Evolutionary conservation across 2,329 filamentous ascomycete genomes (phyloP), one percentile per base, ranked within the genome.

Genomic region (Aureobasidium sp.): DNA sequence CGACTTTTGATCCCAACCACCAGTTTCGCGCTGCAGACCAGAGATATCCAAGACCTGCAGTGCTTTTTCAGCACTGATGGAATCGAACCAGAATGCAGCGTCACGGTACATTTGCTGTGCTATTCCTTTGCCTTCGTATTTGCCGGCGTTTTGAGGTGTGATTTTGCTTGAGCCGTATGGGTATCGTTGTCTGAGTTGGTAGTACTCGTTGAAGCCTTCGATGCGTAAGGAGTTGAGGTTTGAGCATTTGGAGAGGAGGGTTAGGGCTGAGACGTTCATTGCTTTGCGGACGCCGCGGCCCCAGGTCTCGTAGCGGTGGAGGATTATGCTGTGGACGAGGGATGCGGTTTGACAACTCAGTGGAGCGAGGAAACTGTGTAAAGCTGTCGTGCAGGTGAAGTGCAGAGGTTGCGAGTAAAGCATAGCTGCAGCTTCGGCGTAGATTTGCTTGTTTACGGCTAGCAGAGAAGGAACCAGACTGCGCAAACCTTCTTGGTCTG

Each of bases 381-480:
- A 21, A 10, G 57, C 57, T 3, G 47, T 27, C 13, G 37, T 49
- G 27, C 36, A 29, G 25, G 5, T 16, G n/a, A 60, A 60, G n/a
- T 60, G 57, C 8, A 60, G 37, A 21, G 57, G 57, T 30, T 60
- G 57, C 10, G 47, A 30, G n/a, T 60, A 60, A 3, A 60, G 47
- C 4, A 60, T 51, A 4, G 25, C 13, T 30, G 37, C 36, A 7
- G 57, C 47, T 47, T 60, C 57, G 16, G 37, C 32, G n/a, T 60
- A 51, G n/a, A 60, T 51, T n/a, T 60, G 57, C 27, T 50, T 49
- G 29, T 16, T 60, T 25, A 32, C 47, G 10, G 47, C 44, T 1
- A 60, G 44, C 5, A 60, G 29, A 3, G 47, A 27, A 11, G 44
- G 45, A 2, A 25, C 3, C 29, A 60, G 29, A 10, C 29, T 44